Evolutionary conservation across 306 rosid species (phyloP).

Genomic region (Cucurbita pepo): DNA sequence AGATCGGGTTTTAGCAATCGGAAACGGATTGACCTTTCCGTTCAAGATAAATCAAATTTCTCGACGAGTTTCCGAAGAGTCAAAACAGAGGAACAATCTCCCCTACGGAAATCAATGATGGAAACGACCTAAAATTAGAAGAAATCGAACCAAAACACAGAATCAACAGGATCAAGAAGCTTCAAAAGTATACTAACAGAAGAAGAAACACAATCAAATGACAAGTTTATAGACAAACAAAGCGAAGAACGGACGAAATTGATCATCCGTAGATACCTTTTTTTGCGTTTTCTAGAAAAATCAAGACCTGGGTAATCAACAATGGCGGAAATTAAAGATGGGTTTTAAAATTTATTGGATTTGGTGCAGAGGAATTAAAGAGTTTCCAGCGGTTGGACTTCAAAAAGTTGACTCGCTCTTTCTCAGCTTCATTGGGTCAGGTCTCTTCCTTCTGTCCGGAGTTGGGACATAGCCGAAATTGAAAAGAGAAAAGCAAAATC

Average conservation of each 20-base stretch:
- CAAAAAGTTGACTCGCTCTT: conserved; percentile 16
- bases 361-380: conserved; percentile 32
- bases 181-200: not conserved
- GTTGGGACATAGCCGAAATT: not conserved
- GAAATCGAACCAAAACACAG: not conserved
- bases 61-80: not conserved
- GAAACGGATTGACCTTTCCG: not conserved
- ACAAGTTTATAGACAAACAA: not conserved
- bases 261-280: not conserved
- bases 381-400: conserved; percentile 41
- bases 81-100: not conserved
- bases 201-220: not conserved
- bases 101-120: not conserved
- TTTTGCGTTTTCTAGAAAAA: conserved; percentile 16
- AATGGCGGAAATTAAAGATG: conserved; percentile 7
- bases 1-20: conserved; percentile 10
- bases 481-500: not conserved
- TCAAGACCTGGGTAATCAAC: conserved; percentile 22
- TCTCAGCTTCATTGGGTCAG: not conserved
- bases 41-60: not conserved
- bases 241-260: not conserved
- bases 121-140: not conserved
- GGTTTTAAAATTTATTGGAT: conserved; percentile 29
- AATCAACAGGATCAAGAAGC: not conserved
- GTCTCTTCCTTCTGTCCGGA: not conserved